Evolutionary conservation across 441 rosid genomes (phyloP), one percentile per base, ranked within the genome.

Genomic region (Adansonia grandidieri): DNA sequence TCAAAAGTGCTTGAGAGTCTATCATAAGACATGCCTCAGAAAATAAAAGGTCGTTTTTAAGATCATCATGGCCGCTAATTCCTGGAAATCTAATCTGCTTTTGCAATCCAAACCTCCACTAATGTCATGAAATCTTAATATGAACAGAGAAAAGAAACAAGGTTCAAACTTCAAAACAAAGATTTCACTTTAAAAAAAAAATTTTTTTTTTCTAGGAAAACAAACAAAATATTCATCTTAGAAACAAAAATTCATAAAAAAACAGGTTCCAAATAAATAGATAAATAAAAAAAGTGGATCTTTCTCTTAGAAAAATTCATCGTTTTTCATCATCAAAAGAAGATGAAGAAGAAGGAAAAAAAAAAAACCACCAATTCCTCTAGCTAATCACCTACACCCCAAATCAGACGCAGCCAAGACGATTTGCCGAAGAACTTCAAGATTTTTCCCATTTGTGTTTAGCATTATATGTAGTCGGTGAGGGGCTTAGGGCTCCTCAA

Each of bases 221-320:
- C 62, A 57, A 19, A 19, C 28, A 57, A 64, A 64, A 15, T 15
- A 14, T 7, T 10, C 69, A 64, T 58, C 45, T 64, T 14, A 64
- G 69, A 64, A 37, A 64, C 69, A 65, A 11, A 44, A 44, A 22
- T 13, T 22, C 37, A 17, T 20, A 24, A 2, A 17, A 40, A 54
- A 13, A 24, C 9, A 40, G 64, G 1, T 6, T 10, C 8, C 45
- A 73, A 9, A 58, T 3, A 3, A 13, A 22, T 60, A 24, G 9
- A 32, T 32, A 32, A 32, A 56, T 5, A 56, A 56, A 56, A 60
- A 3, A 64, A 7, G 37, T n/a, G 63, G 28, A n/a, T 24, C 44
- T 42, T 78, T 37, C 72, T 77, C 84, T 81, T 81, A 73, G 78
- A 81, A 77, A 81, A 81, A 78, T 80, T 80, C 77, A 80, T 77